Evolutionary conservation across 805 yeast species (phyloP), one percentile per base, ranked within the genome.

Genomic region (Candida vaughaniae): DNA sequence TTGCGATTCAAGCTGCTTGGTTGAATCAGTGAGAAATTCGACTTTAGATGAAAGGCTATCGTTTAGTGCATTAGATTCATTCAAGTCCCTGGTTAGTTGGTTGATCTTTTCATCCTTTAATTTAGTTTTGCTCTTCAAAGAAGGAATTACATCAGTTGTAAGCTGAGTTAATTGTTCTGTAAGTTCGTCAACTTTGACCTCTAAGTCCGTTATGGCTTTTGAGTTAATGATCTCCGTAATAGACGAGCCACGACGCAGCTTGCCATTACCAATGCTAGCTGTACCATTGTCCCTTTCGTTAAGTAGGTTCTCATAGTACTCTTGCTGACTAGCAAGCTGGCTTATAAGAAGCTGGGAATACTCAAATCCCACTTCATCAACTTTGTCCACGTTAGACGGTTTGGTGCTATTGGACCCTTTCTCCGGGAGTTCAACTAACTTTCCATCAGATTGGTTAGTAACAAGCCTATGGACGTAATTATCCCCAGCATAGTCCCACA

Each of bases 401-500:
- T 23, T 22, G n/a, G 10, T 9, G 20, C 22, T 17, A 14, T 25
- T 25, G 8, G 42, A 33, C 8, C 31, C 36, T 35, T 67, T 69
- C 18, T 65, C 71, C 0, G 73, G 69, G 10, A 88, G 66, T 56
- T 89, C 97, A 3, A 89, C 95, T 22, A 90, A 60, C 49, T 90
- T 90, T 0, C 97, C 97, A 55, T 89, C 96, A 0, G 82, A 71
- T 55, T 85, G 90, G 58, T 86, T 88, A 43, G 89, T 87, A 3
- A 89, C 74, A 29, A 89, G 62, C 33, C 97, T 60, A 58, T 89
- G 97, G 7, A 89, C 96, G 56, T 89, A 89, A 46, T 79, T 80
- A 55, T 89, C 97, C 2, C 90, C 90, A 0, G 90, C 89, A 56
- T 89, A 89, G 56, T 89, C 96, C 97, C 97, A 89, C 1, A 89